Base-by-base conservation (phyloP, 495 filamentous ascomycete species). In the Penicillium subrubescens region DNA sequence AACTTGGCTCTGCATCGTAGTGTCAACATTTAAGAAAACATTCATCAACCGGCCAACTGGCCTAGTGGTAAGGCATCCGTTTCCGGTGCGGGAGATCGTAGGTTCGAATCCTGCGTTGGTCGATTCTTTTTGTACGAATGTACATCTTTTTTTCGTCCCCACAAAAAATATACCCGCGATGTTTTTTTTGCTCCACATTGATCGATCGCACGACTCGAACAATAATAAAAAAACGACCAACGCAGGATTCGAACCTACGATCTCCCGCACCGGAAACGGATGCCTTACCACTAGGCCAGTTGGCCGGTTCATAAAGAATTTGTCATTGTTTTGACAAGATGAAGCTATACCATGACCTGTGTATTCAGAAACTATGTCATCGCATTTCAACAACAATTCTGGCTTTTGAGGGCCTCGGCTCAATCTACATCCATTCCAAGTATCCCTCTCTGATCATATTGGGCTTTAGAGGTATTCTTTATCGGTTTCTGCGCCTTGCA, bases 21-120 rank as follows among this genome's bases (percentile, higher is more conserved):
- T n/a, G n/a, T n/a, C n/a, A n/a, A n/a, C n/a, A n/a, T n/a, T n/a
- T n/a, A n/a, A n/a, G n/a, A n/a, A n/a, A n/a, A n/a, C n/a, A n/a
- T n/a, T n/a, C n/a, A n/a, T n/a, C n/a, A 56, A 60, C 50, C 62
- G 71, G 71, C 71, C 71, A 65, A 56, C 64, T 73, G 71, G 71
- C 71, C 69, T 74, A 74, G 63, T 74, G 71, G 71, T 72, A 74
- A 68, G 69, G 71, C 71, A 68, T 65, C 63, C 62, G 71, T 72
- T 74, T 74, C 71, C 71, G 71, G 70, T 73, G 67, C 71, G 62
- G 63, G 63, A 68, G 71, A 72, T 74, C 61, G 71, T 64, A 74
- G 71, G 71, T 74, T 74, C 71, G 71, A 74, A 66, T 72, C 71
- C 71, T 74, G 71, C 71, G 65, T 72, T 67, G 71, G 71, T 73